These are phyloP conservation scores for Penicillium thymicola DNA, from an alignment of 2,329 filamentous ascomycete genomes.

Conservation along the genomic window DNA sequence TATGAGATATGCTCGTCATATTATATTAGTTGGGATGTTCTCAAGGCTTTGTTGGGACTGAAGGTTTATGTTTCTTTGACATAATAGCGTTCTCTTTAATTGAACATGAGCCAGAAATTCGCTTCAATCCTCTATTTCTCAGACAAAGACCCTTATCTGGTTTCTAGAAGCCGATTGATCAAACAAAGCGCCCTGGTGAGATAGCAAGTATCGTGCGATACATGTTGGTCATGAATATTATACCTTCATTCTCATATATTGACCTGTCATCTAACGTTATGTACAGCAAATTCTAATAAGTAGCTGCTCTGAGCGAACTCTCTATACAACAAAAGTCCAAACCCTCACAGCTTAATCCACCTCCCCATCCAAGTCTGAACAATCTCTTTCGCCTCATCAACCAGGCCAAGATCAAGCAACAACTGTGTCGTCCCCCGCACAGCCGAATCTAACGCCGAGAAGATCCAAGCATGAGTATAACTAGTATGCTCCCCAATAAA, in stretches of 20 bases:
- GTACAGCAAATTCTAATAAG: neutral
- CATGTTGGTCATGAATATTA: neutral
- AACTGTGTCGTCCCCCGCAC: conserved; percentile 64
- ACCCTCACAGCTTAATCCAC: conserved; percentile 51
- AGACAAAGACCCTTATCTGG: neutral
- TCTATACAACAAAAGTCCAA: neutral
- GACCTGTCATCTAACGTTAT: neutral
- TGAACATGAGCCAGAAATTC: neutral
- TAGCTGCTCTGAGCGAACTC: neutral
- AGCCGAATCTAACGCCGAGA: conserved; percentile 63
- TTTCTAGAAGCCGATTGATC: neutral
- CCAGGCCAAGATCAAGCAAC: conserved; percentile 59
- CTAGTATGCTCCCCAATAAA: conserved; percentile 68
- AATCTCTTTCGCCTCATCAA: conserved; percentile 66
- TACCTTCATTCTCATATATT: neutral
- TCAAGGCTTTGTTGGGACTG: neutral
- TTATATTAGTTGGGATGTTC: neutral
- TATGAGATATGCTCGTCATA: neutral
- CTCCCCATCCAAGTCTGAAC: conserved; percentile 66
- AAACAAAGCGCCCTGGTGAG: no score
- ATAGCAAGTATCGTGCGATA: neutral
- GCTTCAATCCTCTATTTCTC: no score
- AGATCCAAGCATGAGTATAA: conserved; percentile 61
- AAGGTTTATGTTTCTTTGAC: neutral
- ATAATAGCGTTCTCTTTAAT: neutral